Percentiles rank a stretch among this genome's conserved stretches.
Evolutionary conservation across 345 rosid genomes (phyloP).

Genomic region (Excoecaria cochinchinensis): DNA sequence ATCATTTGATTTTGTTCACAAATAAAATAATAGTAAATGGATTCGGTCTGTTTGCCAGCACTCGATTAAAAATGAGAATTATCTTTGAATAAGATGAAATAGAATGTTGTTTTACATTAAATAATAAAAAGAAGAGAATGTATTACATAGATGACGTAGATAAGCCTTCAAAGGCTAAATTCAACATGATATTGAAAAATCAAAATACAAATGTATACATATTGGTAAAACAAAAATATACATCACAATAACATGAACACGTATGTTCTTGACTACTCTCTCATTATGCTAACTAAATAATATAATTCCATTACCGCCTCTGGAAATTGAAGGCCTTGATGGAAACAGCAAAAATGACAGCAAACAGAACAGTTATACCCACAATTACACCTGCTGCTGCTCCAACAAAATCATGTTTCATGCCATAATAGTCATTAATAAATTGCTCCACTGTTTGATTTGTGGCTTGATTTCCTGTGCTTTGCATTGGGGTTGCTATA

Average conservation of each 20-base stretch:
- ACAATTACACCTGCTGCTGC: constrained; percentile 12
- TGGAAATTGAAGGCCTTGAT: constrained; percentile 27
- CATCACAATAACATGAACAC: background rate
- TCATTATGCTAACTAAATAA: background rate
- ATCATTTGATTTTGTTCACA: no score
- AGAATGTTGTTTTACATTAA: no score
- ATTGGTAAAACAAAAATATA: background rate
- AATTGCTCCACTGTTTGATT: background rate
- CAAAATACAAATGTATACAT: background rate
- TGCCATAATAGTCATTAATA: constrained; percentile 3
- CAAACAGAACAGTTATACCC: constrained; percentile 12
- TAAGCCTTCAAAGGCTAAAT: background rate
- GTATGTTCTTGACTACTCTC: background rate
- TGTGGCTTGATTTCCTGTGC: background rate
- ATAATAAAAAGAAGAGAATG: no score
- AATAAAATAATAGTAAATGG: no score
- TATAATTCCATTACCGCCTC: constrained; percentile 9
- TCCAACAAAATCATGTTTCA: constrained; percentile 26
- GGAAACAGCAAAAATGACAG: constrained; percentile 18
- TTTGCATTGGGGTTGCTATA: background rate
- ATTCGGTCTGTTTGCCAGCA: no score
- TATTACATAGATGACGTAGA: no score
- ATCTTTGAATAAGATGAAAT: no score
- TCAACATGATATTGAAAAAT: background rate
- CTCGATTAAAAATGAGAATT: no score